Evolutionary conservation across 768 basidiomycete genomes (phyloP).

Genomic region (Suillus placidus): DNA sequence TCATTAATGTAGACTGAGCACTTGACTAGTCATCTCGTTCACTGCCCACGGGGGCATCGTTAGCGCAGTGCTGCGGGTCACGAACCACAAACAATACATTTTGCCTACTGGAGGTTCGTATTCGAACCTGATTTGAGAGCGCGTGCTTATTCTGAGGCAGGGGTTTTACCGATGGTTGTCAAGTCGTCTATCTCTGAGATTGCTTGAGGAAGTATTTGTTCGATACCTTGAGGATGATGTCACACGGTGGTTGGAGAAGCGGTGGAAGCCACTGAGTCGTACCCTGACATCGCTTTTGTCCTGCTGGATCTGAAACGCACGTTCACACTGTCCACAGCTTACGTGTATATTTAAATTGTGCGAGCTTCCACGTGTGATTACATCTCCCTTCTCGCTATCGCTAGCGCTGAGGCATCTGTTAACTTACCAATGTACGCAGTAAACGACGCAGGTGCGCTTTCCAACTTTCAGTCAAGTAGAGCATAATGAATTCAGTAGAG

Average conservation of each 20-base stretch:
- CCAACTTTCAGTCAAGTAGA: neutral
- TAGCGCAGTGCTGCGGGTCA: slow-evolving; percentile 51
- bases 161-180: slow-evolving; percentile 30
- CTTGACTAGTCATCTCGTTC: slow-evolving; percentile 58
- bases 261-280: neutral
- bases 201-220: neutral
- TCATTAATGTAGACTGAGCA: neutral
- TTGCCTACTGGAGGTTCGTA: slow-evolving; percentile 67
- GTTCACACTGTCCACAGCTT: neutral
- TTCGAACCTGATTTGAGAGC: neutral
- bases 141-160: slow-evolving; percentile 17
- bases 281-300: neutral
- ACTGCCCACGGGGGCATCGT: slow-evolving; percentile 70
- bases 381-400: neutral
- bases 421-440: slow-evolving; percentile 20
- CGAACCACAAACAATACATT: slow-evolving; percentile 46
- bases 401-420: neutral
- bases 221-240: neutral
- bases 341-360: neutral
- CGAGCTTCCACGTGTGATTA: neutral
- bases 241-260: neutral
- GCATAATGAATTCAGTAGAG: neutral
- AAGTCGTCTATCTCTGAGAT: slow-evolving; percentile 13
- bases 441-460: neutral
- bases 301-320: neutral